phyloP scores from a whole-genome alignment of 352 stramenopile species.

The Globisporangium canariense region DNA sequence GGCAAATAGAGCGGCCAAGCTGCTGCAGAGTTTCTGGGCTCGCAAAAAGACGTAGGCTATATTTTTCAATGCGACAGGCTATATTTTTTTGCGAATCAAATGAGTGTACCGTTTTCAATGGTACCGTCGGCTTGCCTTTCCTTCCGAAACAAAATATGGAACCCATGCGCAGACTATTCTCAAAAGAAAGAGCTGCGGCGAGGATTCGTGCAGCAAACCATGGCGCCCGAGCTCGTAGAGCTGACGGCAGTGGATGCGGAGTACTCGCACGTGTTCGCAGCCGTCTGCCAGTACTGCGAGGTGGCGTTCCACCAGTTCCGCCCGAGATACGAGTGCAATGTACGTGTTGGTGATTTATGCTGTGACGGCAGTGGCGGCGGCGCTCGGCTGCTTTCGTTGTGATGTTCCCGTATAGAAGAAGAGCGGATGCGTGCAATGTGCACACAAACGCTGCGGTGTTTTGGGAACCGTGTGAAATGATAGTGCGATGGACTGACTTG shows the following conservation, averaged over 20 bases:
- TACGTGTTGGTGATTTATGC: conserved; percentile 18
- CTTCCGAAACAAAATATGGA: no score
- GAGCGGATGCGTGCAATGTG: neutral
- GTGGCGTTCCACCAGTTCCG: conserved; percentile 42
- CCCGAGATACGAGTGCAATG: conserved; percentile 32
- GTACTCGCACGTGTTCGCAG: neutral
- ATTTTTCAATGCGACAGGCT: conserved; percentile 1
- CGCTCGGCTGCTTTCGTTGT: neutral
- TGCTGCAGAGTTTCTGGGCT: neutral
- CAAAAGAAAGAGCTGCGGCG: neutral
- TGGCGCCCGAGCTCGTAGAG: neutral
- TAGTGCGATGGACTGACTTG: neutral
- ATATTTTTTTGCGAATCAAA: neutral
- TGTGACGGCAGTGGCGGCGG: neutral
- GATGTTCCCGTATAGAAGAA: no score
- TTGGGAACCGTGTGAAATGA: neutral
- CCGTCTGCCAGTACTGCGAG: conserved; percentile 42
- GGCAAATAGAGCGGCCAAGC: conserved; percentile 10
- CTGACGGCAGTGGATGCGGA: neutral
- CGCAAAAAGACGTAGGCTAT: neutral
- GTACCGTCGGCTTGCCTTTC: neutral
- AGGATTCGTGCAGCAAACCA: neutral
- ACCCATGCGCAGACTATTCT: neutral
- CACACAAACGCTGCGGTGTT: no score
- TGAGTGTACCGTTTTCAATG: neutral